Percentiles rank a stretch among this genome's conserved stretches.
Conservation (phyloP, 2,329 filamentous ascomycete species). For the Pochonia chlamydosporia region DNA sequence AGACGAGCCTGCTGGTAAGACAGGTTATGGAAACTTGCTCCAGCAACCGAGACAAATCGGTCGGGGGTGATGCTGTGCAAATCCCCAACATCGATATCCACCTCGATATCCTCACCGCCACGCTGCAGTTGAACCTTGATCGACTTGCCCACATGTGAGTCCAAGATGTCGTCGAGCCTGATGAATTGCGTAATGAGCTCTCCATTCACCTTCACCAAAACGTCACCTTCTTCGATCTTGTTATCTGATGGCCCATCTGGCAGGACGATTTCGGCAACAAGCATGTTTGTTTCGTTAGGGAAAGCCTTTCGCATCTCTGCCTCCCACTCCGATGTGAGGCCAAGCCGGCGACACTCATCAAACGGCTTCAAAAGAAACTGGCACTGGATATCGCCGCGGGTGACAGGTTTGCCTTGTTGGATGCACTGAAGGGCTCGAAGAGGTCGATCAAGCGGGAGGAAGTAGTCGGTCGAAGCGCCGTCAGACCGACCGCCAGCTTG, state of each 20-base stretch:
- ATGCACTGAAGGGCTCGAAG: slow-evolving; percentile 82
- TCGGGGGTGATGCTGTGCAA: slow-evolving; percentile 93
- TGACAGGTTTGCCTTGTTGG: slow-evolving; percentile 66
- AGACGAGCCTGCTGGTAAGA: slow-evolving; percentile 97
- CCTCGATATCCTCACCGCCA: slow-evolving; percentile 79
- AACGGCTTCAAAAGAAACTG: slow-evolving; percentile 97
- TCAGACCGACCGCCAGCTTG: slow-evolving; percentile 93
- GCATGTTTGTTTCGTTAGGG: slow-evolving; percentile 91
- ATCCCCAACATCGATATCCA: slow-evolving; percentile 80
- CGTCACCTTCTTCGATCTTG: slow-evolving; percentile 90
- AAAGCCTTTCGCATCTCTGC: slow-evolving; percentile 75
- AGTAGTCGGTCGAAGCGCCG: slow-evolving; percentile 95
- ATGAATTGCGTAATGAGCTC: slow-evolving; percentile 92
- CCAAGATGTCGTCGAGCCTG: slow-evolving; percentile 82
- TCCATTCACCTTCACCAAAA: slow-evolving; percentile 87
- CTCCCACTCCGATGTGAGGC: slow-evolving; percentile 81
- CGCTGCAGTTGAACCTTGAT: slow-evolving; percentile 80
- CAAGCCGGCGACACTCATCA: slow-evolving; percentile 88
- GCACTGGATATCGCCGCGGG: slow-evolving; percentile 94
- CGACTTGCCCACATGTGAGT: slow-evolving; percentile 75
- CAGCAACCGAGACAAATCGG: slow-evolving; percentile 89
- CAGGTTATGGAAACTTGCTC: slow-evolving; percentile 89
- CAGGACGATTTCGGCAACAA: slow-evolving; percentile 91
- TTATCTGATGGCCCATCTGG: slow-evolving; percentile 81
- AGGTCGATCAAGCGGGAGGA: slow-evolving; percentile 87